Base-by-base conservation (phyloP, 169 alveolate genomes). In the Cytauxzoon felis region DNA sequence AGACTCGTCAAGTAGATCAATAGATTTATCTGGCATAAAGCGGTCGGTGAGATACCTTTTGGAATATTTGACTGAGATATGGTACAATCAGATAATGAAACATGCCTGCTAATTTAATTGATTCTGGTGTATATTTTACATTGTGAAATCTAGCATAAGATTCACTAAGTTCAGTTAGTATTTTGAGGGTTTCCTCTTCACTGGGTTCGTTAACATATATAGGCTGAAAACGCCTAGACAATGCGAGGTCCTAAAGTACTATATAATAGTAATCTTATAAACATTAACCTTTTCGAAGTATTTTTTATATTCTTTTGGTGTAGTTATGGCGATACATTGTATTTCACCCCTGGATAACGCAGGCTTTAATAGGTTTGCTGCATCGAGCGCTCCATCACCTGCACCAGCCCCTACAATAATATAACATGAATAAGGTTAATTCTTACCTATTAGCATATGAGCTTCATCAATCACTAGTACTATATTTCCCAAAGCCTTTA, bases 351-450 rank as follows among this genome's bases (percentile, higher is more conserved):
- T 72, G 2, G 95, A 88, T 36, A 92, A 88, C 2, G 93, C 87
- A 1, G 95, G 95, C 76, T 92, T 92, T 61, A 92, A 71, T 57
- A 92, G 58, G 64, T 92, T 91, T 23, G 95, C 93, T 9, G 96
- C 96, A 56, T 92, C 96, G 34, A 89, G 66, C 21, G 94, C 87
- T 18, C 96, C 95, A 26, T 90, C 96, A 4, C 93, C 91, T 33
- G 81, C 81, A 7, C 88, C 92, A 21, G 87, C 90, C 11, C 91
- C 82, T 56, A n/a, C n/a, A n/a, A n/a, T n/a, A 56, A 56, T 30
- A 38, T 16, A n/a, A 38, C 42, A 33, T 42, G 34, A 18, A 18
- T 3, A 2, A 30, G n/a, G 11, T 30, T 56, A 33, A 56, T 26
- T 18, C 5, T 26, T 23, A n/a, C 92, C 95, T 19, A 90, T 80